phyloP scores from a whole-genome alignment of 768 basidiomycete genomes.

The Termitomyces sp. region DNA sequence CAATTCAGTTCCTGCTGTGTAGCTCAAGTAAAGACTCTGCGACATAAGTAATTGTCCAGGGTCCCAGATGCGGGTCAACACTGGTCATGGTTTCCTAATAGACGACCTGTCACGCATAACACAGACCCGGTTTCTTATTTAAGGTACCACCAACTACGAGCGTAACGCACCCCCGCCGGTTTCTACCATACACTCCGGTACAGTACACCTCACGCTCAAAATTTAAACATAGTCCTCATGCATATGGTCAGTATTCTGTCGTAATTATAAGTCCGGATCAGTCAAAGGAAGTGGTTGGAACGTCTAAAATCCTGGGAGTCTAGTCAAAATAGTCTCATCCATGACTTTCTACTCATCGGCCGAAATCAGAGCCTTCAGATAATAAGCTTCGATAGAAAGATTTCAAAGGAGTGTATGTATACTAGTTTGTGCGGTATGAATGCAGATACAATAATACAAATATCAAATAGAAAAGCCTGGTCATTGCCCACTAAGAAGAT shows the following conservation, averaged over 20 bases:
- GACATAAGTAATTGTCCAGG: too few species aligned
- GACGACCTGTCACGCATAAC: too few species aligned
- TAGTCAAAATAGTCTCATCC: background rate
- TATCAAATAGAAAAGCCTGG: constrained; percentile 2
- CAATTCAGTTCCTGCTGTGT: too few species aligned
- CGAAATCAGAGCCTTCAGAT: background rate
- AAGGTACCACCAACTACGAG: too few species aligned
- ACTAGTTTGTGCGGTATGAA: constrained; percentile 5
- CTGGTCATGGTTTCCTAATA: too few species aligned
- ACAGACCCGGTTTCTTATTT: too few species aligned
- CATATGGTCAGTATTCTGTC: too few species aligned
- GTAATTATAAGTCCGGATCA: background rate
- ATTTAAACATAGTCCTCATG: background rate
- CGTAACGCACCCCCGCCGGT: too few species aligned
- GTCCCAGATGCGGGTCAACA: too few species aligned
- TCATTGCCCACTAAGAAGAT: constrained; percentile 5
- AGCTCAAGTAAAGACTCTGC: too few species aligned
- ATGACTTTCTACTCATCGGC: background rate
- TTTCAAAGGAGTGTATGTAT: constrained; percentile 11
- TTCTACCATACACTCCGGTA: too few species aligned
- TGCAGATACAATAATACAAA: background rate
- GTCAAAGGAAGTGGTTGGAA: background rate
- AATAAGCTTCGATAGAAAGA: background rate
- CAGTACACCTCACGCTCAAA: too few species aligned
- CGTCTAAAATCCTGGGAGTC: background rate